These are phyloP conservation scores for Penicillium tannophilum DNA, from an alignment of 495 filamentous ascomycete genomes.

Conservation along the genomic window DNA sequence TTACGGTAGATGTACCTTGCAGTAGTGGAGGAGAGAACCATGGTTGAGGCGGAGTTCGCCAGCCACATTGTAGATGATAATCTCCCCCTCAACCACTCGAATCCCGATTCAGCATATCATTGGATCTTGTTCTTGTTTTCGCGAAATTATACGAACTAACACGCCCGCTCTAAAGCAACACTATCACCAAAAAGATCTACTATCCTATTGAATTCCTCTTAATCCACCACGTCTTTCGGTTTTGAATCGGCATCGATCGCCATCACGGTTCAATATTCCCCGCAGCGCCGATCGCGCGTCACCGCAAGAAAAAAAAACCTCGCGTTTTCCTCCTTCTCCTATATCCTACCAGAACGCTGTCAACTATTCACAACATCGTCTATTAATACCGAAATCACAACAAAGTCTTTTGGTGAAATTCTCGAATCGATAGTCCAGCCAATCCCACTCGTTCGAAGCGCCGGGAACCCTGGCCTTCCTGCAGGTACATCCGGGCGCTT, in stretches of 20 bases:
- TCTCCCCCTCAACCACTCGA: conserved; percentile 1
- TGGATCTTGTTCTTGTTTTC: neutral
- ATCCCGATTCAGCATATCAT: neutral
- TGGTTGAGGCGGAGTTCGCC: conserved; percentile 11
- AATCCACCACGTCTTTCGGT: neutral
- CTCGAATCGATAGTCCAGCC: neutral
- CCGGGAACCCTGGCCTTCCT: conserved; percentile 17
- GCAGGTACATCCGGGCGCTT: conserved; percentile 29
- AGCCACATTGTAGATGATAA: conserved; percentile 16
- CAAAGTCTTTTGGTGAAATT: neutral
- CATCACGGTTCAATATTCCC: conserved; percentile 22
- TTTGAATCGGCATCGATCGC: neutral
- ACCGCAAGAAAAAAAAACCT: conserved; percentile 20
- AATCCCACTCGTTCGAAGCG: conserved; percentile 20
- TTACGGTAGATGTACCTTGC: conserved; percentile 15
- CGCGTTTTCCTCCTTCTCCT: conserved; percentile 3
- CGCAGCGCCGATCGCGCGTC: conserved; percentile 31
- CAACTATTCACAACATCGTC: neutral
- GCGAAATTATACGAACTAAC: neutral
- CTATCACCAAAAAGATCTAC: neutral
- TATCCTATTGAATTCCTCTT: neutral
- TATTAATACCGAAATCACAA: neutral
- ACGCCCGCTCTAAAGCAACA: neutral
- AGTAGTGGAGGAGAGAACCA: conserved; percentile 20
- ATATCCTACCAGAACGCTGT: neutral